phyloP scores from a whole-genome alignment of 306 rosid species.

The Malus domestica region ASM211411v1 NC_041802.1:29692001-29692500 shows the following conservation, averaged over 20 bases:
- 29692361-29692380: neutral
- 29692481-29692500: neutral
- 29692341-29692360: neutral
- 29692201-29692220: too few relatives aligned
- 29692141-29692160: too few relatives aligned
- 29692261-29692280: too few relatives aligned
- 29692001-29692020: neutral
- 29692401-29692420: neutral
- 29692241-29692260: too few relatives aligned
- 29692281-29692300: too few relatives aligned
- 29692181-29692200: too few relatives aligned
- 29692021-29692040: neutral
- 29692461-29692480: neutral
- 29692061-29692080: neutral
- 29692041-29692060: neutral
- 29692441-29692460: neutral
- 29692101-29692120: neutral
- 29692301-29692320: too few relatives aligned
- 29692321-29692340: neutral
- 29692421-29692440: neutral
- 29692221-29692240: too few relatives aligned
- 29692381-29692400: neutral
- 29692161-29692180: neutral
- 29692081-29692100: neutral
- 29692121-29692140: neutral